Evolutionary conservation across 2,329 filamentous ascomycete species (phyloP).

Genomic region (Penicillium sp.): DNA sequence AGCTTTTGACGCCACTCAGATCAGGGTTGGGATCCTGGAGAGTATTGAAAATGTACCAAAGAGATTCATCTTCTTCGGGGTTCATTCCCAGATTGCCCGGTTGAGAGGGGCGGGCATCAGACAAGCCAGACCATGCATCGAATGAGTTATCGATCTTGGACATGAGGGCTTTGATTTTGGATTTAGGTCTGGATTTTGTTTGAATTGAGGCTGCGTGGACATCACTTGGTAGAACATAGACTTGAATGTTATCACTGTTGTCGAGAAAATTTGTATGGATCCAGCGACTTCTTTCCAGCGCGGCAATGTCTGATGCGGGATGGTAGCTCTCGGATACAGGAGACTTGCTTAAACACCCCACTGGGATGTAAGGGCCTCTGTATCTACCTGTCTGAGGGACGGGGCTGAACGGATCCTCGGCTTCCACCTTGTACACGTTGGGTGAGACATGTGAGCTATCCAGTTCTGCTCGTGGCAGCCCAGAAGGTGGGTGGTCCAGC

Average conservation of each 20-base stretch:
- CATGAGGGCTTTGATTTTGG: slow-evolving; percentile 44
- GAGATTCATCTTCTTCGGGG: slow-evolving; percentile 41
- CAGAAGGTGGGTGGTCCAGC: background rate
- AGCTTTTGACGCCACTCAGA: slow-evolving; percentile 32
- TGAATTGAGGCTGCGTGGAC: slow-evolving; percentile 26
- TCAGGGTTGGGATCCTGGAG: slow-evolving; percentile 42
- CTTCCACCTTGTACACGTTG: background rate
- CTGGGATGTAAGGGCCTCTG: slow-evolving; percentile 23
- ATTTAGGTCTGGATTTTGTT: slow-evolving; percentile 30
- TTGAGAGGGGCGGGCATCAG: slow-evolving; percentile 6
- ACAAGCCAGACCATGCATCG: slow-evolving; percentile 41
- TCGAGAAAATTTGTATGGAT: slow-evolving; percentile 29
- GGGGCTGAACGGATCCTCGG: background rate
- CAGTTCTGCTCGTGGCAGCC: background rate
- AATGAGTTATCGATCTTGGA: slow-evolving; percentile 41
- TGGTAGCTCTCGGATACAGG: slow-evolving; percentile 8
- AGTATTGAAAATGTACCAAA: slow-evolving; percentile 56
- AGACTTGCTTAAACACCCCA: slow-evolving; percentile 32
- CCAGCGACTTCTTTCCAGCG: slow-evolving; percentile 38
- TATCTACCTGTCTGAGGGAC: background rate
- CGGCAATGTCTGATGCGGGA: slow-evolving; percentile 24
- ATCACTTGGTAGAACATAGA: slow-evolving; percentile 47
- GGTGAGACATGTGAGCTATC: background rate
- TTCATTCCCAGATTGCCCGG: slow-evolving; percentile 13
- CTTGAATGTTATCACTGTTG: slow-evolving; percentile 26